Evolutionary conservation across 2,329 filamentous ascomycete genomes (phyloP), one percentile per base, ranked within the genome.

Genomic region (Diaporthe aspalathi): DNA sequence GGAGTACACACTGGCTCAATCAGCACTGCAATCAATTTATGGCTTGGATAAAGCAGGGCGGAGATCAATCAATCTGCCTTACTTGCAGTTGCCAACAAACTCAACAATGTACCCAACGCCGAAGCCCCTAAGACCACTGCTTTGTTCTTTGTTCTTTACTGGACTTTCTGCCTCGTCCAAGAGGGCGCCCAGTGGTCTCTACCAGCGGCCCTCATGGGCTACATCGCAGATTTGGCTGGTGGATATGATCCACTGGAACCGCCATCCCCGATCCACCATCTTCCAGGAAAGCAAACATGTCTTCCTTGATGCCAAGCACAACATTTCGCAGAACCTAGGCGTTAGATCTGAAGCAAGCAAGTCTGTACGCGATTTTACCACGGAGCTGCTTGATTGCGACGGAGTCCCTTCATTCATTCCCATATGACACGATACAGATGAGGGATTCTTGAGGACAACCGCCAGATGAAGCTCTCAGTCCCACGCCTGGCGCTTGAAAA

Each of bases 261-360:
- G 24, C 32, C 57, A 45, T 22, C 38, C 40, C 40, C 57, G 9
- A 27, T 62, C 47, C 40, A 45, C 40, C 1, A 22, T 62, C 40
- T 4, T 32, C 43, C 40, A 7, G 9, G 27, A 32, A 16, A 35
- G 9, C 40, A 47, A n/a, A 29, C 3, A 6, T 14, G 38, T 47
- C 40, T 47, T 29, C 11, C 57, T 47, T 47, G 40, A 62, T 12
- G 57, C 57, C 57, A 62, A 57, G 54, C n/a, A 57, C 54, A 35
- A 17, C 35, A 24, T 35, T 1, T n/a, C 54, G 24, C 32, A 57
- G 12, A 17, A n/a, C 22, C 6, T 5, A n/a, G n/a, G 11, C 16
- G 14, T 27, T 9, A 6, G 29, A 2, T 47, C 27, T n/a, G 17
- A 47, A 32, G 57, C 22, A 22, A 62, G 40, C 57, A 47, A 47